A percentile compares a stretch with the other conserved stretches of the same genome.
phyloP scores from a whole-genome alignment of 805 yeast genomes.

The Kodamaea lidongshanica region DNA sequence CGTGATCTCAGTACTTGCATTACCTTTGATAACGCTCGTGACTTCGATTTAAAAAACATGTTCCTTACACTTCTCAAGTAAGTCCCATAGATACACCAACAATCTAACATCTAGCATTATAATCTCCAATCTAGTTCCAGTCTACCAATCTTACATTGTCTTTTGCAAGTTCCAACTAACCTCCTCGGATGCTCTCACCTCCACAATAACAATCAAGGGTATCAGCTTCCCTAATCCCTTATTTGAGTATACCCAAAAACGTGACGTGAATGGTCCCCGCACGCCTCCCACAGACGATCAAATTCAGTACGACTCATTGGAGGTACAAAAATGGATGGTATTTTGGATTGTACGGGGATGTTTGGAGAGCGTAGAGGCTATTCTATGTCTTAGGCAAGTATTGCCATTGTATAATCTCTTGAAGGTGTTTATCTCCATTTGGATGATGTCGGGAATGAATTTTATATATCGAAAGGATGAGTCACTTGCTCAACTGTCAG shows the following conservation, averaged over 20 bases:
- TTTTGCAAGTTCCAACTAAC: conserved; percentile 36
- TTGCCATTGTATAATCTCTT: conserved; percentile 53
- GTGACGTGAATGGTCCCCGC: neutral
- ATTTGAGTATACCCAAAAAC: neutral
- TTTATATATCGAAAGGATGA: conserved; percentile 8
- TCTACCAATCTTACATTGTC: conserved; percentile 55
- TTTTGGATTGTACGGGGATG: conserved; percentile 63
- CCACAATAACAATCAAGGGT: conserved; percentile 31
- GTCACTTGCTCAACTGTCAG: conserved; percentile 5
- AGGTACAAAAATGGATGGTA: conserved; percentile 35
- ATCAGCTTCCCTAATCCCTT: conserved; percentile 30
- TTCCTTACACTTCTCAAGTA: too few species aligned
- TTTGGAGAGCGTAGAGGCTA: conserved; percentile 32
- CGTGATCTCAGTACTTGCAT: too few species aligned
- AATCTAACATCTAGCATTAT: conserved; percentile 20
- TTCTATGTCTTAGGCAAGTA: conserved; percentile 39
- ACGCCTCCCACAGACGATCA: conserved; percentile 6
- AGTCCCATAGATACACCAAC: too few species aligned
- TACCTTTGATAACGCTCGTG: too few species aligned
- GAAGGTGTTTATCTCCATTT: conserved; percentile 44
- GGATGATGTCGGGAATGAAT: conserved; percentile 53
- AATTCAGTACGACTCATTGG: conserved; percentile 5
- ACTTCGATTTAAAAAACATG: too few species aligned
- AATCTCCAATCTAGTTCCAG: conserved; percentile 50
- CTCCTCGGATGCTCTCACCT: conserved; percentile 23